Evolutionary conservation across 148 eudicot species (phyloP), one percentile per base, ranked within the genome.

Genomic region (Camellia sinensis): DNA sequence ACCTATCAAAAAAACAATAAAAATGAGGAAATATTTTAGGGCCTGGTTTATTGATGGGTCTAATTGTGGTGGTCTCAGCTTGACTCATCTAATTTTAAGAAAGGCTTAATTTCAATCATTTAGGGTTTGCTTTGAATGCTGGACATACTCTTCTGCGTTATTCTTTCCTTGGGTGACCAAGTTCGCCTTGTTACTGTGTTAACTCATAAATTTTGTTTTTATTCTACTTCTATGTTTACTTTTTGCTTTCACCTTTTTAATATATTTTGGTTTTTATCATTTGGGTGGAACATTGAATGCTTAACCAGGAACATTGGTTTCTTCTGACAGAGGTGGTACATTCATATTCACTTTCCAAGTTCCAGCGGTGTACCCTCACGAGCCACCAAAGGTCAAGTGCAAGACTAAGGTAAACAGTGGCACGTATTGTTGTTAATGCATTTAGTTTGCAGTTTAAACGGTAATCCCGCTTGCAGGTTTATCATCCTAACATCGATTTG

Each of bases 401-500:
- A 85, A 88, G 83, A 91, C 94, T 7, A 91, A 89, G 91, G 94
- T 88, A 73, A 84, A 61, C 18, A 68, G 40, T 17, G 9, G n/a
- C 60, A 12, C 48, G 37, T 63, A 52, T 18, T 29, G 46, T 53
- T 15, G 45, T 64, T 17, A 15, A 53, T 52, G 61, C 48, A 29
- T 50, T 46, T 46, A 40, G 76, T 73, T 73, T 63, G 63, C 19
- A 7, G 62, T 54, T 29, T 53, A 53, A 22, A 53, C 18, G 29
- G 21, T 73, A 37, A 37, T 37, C 63, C n/a, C 44, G 62, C 46
- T 79, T 21, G 44, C 87, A 93, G 98, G 91, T 92, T 37, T 94
- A 94, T 83, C 98, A 94, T 87, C 98, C 98, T 37, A 94, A 94
- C 84, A 94, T 94, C 4, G 98, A 94, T 85, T 87, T 94, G 87